These are phyloP conservation scores for Trichoderma asperellum DNA, from an alignment of 2,329 filamentous ascomycete species.

Conservation along the genomic window DNA sequence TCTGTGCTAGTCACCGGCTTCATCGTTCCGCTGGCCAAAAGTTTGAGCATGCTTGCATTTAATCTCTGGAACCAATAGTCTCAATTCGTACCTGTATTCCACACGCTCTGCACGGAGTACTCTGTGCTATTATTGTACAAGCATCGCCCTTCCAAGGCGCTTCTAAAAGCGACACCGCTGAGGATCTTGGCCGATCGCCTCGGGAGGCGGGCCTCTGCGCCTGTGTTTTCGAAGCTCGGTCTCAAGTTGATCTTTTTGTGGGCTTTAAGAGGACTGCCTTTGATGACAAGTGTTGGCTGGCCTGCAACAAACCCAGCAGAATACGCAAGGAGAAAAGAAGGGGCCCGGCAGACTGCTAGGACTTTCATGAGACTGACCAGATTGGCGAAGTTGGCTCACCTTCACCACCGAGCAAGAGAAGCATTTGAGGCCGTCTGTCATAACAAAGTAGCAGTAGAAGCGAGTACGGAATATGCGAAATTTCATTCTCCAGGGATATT, in stretches of 20 bases:
- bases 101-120: neutral
- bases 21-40: constrained; percentile 16
- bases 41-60: constrained; percentile 18
- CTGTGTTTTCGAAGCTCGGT: neutral
- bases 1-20: constrained; percentile 16
- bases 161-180: constrained; percentile 1
- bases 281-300: constrained; percentile 15
- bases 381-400: constrained; percentile 10
- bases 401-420: neutral
- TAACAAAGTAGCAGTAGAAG: neutral
- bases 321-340: constrained; percentile 3
- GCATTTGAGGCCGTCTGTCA: neutral
- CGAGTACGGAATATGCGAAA: neutral
- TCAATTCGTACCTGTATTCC: neutral
- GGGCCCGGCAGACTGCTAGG: neutral
- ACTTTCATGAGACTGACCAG: constrained; percentile 13
- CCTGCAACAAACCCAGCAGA: constrained; percentile 7
- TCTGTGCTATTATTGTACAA: neutral
- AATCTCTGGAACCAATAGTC: constrained; percentile 19
- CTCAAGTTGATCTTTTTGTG: constrained; percentile 19
- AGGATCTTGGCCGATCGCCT: constrained; percentile 22
- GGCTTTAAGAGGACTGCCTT: neutral
- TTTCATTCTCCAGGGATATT: neutral
- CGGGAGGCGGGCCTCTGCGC: constrained; percentile 19
- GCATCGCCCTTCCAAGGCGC: neutral